A percentile compares a stretch with the other conserved stretches of the same genome.
phyloP scores from a whole-genome alignment of 352 stramenopile genomes.

The Elongisporangium prolatum region DNA sequence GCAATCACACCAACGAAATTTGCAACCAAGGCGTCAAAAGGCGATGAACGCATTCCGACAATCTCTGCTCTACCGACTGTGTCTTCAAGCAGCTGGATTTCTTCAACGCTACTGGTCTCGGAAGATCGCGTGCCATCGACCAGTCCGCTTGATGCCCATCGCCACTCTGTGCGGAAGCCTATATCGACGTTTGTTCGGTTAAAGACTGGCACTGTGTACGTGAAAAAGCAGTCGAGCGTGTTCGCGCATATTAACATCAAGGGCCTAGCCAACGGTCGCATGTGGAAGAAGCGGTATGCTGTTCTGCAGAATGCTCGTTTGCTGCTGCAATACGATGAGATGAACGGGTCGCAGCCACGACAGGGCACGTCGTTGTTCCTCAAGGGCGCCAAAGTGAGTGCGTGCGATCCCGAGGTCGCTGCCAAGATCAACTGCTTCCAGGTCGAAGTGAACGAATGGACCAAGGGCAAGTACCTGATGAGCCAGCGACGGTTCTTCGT shows the following conservation, averaged over 20 bases:
- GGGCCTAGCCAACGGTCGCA: constrained; percentile 32
- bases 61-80: background rate
- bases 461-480: constrained; percentile 63
- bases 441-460: constrained; percentile 80
- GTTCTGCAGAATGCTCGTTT: constrained; percentile 65
- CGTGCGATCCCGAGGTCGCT: constrained; percentile 64
- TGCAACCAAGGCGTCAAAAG: background rate
- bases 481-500: constrained; percentile 65
- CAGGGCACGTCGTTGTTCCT: constrained; percentile 67
- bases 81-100: background rate
- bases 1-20: background rate
- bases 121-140: constrained; percentile 5
- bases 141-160: background rate
- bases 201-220: constrained; percentile 62
- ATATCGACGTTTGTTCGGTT: constrained; percentile 45
- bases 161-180: background rate
- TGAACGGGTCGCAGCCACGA: constrained; percentile 23
- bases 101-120: constrained; percentile 12
- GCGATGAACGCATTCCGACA: background rate
- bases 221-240: constrained; percentile 79
- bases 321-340: constrained; percentile 69
- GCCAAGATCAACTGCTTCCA: constrained; percentile 82
- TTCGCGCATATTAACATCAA: constrained; percentile 75
- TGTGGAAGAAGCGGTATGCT: constrained; percentile 84
- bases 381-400: constrained; percentile 65